Base-by-base conservation (phyloP, 2,329 filamentous ascomycete genomes). In the Trichoderma koningiopsis region DNA sequence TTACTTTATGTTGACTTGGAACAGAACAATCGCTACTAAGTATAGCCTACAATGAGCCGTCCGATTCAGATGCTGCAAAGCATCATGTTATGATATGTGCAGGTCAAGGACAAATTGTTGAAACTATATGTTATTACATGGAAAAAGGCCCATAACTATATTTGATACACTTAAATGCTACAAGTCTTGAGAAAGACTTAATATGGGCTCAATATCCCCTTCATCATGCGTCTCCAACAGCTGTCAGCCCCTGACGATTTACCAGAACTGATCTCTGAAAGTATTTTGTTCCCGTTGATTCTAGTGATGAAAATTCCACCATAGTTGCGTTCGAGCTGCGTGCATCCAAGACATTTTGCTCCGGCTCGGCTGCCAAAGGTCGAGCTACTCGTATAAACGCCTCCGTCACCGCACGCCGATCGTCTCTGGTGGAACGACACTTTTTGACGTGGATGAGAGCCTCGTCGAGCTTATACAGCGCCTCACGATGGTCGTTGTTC, bases 371-470 rank as follows among this genome's bases (percentile, higher is more conserved):
- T 33, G 16, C 37, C 29, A 10, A 22, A 11, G 59, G 62, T 37
- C 67, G 66, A 5, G 72, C 64, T 19, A 73, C 40, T 37, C 71
- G 68, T 52, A 74, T 66, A n/a, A 73, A 71, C 33, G 73, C 72
- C 33, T 75, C 74, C 16, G 66, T 62, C 55, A 75, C 72, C 16
- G 68, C 71, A 10, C 49, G 57, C 37, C 74, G 70, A 27, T 75
- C 68, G 5, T 68, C 63, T n/a, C 14, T 49, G 7, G 70, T 68
- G 49, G 70, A 60, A 19, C 74, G 73, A 53, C 75, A 76, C 62
- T 68, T 70, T 22, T 72, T 73, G 33, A 74, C 74, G 43, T 76
- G 74, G n/a, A 71, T 27, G n/a, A 77, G 68, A 11, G 75, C 74
- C 29, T 70, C 69, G 33, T 75, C 73, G n/a, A 77, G 63, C 16